These are phyloP conservation scores for Venturia aucupariae DNA, from an alignment of 2,329 filamentous ascomycete species.

Conservation along the genomic window DNA sequence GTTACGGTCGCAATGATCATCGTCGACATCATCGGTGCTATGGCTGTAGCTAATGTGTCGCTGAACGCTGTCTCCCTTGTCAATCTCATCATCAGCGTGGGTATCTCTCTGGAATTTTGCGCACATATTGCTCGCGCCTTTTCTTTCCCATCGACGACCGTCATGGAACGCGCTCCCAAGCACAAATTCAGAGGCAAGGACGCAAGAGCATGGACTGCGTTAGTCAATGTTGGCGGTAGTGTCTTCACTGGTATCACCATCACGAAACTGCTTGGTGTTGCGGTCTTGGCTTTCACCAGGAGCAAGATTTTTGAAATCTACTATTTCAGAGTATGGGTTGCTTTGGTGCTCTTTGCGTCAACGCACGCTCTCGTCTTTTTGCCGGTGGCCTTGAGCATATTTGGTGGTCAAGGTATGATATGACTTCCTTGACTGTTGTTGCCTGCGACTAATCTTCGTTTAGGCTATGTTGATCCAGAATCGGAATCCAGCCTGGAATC, in stretches of 20 bases:
- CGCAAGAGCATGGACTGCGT: constrained; percentile 80
- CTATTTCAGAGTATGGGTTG: constrained; percentile 95
- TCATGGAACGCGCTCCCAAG: constrained; percentile 67
- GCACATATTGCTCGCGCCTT: constrained; percentile 94
- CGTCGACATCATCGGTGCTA: constrained; percentile 86
- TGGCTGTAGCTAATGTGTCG: constrained; percentile 81
- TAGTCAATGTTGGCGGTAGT: constrained; percentile 88
- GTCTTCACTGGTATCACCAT: constrained; percentile 96
- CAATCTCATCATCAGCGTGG: constrained; percentile 93
- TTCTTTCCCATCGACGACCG: constrained; percentile 76
- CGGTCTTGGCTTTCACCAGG: constrained; percentile 83
- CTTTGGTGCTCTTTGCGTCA: constrained; percentile 81
- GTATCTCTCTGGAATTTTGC: constrained; percentile 94
- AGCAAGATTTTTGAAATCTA: constrained; percentile 99
- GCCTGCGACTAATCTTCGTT: constrained; percentile 14
- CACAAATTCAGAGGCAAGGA: constrained; percentile 69
- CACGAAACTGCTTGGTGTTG: constrained; percentile 88
- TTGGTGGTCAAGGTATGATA: constrained; percentile 64
- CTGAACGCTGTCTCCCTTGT: constrained; percentile 93
- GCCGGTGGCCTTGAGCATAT: constrained; percentile 76
- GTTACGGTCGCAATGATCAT: constrained; percentile 88
- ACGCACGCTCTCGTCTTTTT: constrained; percentile 84
- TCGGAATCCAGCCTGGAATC: constrained; percentile 82
- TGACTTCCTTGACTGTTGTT: neutral
- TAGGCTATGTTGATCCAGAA: constrained; percentile 77